Conservation (phyloP, 352 stramenopile genomes). For the Phytophthora meadii region DNA sequence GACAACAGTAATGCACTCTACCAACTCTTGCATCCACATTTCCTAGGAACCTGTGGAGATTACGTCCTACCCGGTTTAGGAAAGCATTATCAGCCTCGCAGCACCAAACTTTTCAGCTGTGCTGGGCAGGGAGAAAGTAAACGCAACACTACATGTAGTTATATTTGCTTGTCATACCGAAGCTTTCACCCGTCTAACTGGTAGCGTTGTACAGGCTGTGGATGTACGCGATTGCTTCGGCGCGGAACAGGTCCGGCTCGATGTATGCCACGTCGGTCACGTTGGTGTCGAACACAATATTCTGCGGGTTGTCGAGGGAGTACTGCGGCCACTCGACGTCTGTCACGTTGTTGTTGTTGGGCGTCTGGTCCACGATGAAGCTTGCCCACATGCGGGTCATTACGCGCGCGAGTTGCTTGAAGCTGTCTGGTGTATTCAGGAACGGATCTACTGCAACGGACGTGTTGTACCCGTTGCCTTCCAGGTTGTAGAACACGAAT, state of each 20-base stretch:
- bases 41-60: background rate
- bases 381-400: slow-evolving; percentile 44
- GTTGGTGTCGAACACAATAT: slow-evolving; percentile 37
- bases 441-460: slow-evolving; percentile 33
- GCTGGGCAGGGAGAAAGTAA: background rate
- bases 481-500: slow-evolving; percentile 40
- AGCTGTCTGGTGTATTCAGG: slow-evolving; percentile 23
- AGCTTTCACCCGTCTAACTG: background rate
- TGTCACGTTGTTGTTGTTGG: slow-evolving; percentile 24
- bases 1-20: background rate
- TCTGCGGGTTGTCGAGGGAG: slow-evolving; percentile 19
- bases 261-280: slow-evolving; percentile 23
- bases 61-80: background rate
- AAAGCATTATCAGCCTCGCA: background rate
- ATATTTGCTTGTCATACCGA: slow-evolving; percentile 1
- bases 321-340: slow-evolving; percentile 33
- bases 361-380: slow-evolving; percentile 32
- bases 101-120: background rate
- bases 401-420: slow-evolving; percentile 13
- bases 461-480: slow-evolving; percentile 33
- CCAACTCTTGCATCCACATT: background rate
- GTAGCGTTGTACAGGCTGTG: slow-evolving; percentile 20
- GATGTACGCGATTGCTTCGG: slow-evolving; percentile 30
- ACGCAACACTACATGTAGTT: slow-evolving; percentile 5
- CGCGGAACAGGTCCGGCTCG: slow-evolving; percentile 29